phyloP scores from a whole-genome alignment of 139 green algal genomes.

The Raphidocelis subcapitata region DNA sequence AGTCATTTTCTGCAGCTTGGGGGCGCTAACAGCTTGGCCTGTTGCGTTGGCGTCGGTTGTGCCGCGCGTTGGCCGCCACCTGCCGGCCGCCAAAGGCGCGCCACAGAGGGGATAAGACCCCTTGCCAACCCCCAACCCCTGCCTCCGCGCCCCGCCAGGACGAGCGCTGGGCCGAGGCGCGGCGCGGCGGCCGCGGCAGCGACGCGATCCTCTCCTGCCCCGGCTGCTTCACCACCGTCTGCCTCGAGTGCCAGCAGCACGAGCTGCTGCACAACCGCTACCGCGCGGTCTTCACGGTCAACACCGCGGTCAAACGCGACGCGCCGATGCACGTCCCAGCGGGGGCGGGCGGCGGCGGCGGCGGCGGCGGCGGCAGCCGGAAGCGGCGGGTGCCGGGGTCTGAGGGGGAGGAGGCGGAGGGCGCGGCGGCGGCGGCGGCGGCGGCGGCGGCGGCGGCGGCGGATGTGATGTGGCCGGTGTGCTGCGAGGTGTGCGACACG shows the following conservation, averaged over 20 bases:
- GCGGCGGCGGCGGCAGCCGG: constrained; percentile 1
- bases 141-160: too few relatives aligned
- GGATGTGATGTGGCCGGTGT: constrained; percentile 33
- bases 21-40: too few relatives aligned
- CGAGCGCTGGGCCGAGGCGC: constrained; percentile 34
- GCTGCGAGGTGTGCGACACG: constrained; percentile 43
- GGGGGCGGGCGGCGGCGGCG: constrained; percentile 1
- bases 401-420: background rate
- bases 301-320: constrained; percentile 46
- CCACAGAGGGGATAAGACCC: too few relatives aligned
- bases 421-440: background rate
- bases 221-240: constrained; percentile 68
- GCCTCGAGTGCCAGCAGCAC: constrained; percentile 73
- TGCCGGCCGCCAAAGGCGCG: too few relatives aligned
- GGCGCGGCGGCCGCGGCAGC: constrained; percentile 31
- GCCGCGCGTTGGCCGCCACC: too few relatives aligned
- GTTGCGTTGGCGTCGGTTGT: too few relatives aligned
- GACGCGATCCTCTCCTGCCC: constrained; percentile 70
- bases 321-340: constrained; percentile 10
- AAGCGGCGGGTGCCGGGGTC: background rate
- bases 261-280: constrained; percentile 46
- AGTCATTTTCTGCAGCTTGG: too few relatives aligned
- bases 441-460: background rate
- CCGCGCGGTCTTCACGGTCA: constrained; percentile 66
- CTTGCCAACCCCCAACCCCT: too few relatives aligned